Conservation (phyloP, 2,329 filamentous ascomycete species). For the Tolypocladium cylindrosporum region DNA sequence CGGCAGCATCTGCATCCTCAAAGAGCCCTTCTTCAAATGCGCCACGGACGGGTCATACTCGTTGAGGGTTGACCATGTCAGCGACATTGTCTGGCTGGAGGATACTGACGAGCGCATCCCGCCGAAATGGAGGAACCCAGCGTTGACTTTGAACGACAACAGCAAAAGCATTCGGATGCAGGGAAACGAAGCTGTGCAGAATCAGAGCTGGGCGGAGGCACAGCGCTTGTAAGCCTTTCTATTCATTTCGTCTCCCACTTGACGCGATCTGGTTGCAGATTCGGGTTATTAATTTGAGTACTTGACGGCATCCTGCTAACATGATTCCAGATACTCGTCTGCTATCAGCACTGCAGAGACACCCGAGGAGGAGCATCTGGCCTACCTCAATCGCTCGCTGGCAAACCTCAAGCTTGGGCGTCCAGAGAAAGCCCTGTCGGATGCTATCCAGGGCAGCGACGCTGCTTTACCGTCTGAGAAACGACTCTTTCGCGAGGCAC, state of each 20-base stretch:
- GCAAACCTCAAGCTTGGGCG: slow-evolving; percentile 19
- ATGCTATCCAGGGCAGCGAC: slow-evolving; percentile 12
- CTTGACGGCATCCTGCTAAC: too few relatives aligned
- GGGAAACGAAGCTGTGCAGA: slow-evolving; percentile 24
- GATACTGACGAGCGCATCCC: slow-evolving; percentile 28
- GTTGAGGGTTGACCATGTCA: slow-evolving; percentile 41
- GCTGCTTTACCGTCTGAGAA: slow-evolving; percentile 25
- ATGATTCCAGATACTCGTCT: not conserved
- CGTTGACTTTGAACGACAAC: not conserved
- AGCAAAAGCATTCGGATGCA: slow-evolving; percentile 9
- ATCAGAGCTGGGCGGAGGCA: slow-evolving; percentile 16
- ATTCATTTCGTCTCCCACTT: not conserved
- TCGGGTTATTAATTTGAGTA: too few relatives aligned
- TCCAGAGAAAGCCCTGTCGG: slow-evolving; percentile 18
- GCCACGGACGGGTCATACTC: slow-evolving; percentile 27
- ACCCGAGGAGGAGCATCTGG: slow-evolving; percentile 21
- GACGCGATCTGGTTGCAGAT: too few relatives aligned
- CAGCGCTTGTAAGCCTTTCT: slow-evolving; percentile 17
- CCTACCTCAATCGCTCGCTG: slow-evolving; percentile 25
- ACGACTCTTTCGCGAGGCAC: slow-evolving; percentile 30
- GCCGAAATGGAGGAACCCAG: slow-evolving; percentile 17
- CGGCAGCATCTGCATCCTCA: slow-evolving; percentile 31
- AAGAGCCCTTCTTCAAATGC: slow-evolving; percentile 42
- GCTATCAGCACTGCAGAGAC: slow-evolving; percentile 23
- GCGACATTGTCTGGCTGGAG: slow-evolving; percentile 32